phyloP scores from a whole-genome alignment of 2,329 filamentous ascomycete genomes.

The Amylocarpus encephaloides region DNA sequence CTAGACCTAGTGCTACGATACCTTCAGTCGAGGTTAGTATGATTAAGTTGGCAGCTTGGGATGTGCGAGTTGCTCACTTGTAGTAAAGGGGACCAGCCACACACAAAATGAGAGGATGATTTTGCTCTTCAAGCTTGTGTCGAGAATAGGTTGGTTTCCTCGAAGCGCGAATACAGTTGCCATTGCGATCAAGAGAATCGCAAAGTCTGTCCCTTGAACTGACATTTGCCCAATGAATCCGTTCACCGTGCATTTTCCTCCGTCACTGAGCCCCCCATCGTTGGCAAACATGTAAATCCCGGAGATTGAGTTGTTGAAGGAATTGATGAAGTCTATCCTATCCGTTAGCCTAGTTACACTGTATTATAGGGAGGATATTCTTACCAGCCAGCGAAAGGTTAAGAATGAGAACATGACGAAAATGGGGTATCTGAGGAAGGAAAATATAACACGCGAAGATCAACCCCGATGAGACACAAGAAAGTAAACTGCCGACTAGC shows the following conservation, averaged over 20 bases:
- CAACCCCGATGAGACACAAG: slow-evolving; percentile 3
- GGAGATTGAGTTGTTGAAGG: slow-evolving; percentile 3
- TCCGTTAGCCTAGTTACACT: not conserved
- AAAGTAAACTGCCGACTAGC: slow-evolving; percentile 4
- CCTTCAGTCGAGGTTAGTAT: not conserved
- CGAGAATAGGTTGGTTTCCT: not conserved
- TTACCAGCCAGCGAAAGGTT: slow-evolving; percentile 5
- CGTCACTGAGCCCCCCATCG: not conserved
- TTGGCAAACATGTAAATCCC: slow-evolving; percentile 1
- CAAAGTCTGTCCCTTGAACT: slow-evolving; percentile 4
- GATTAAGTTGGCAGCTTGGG: not conserved
- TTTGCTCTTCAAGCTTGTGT: slow-evolving; percentile 2
- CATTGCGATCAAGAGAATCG: slow-evolving; percentile 2
- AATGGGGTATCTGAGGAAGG: slow-evolving; percentile 9
- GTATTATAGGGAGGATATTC: not conserved
- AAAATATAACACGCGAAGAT: slow-evolving; percentile 7
- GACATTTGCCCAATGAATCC: slow-evolving; percentile 4
- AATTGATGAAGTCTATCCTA: not conserved
- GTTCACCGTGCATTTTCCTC: slow-evolving; percentile 1
- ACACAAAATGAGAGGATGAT: not conserved
- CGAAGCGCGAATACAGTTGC: slow-evolving; percentile 1
- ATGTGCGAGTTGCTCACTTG: not conserved
- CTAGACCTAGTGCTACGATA: not conserved
- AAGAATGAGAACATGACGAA: slow-evolving; percentile 5
- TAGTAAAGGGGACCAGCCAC: slow-evolving; percentile 1